Conservation (phyloP, 495 filamentous ascomycete species). For the Tuber umbilicatum region DNA sequence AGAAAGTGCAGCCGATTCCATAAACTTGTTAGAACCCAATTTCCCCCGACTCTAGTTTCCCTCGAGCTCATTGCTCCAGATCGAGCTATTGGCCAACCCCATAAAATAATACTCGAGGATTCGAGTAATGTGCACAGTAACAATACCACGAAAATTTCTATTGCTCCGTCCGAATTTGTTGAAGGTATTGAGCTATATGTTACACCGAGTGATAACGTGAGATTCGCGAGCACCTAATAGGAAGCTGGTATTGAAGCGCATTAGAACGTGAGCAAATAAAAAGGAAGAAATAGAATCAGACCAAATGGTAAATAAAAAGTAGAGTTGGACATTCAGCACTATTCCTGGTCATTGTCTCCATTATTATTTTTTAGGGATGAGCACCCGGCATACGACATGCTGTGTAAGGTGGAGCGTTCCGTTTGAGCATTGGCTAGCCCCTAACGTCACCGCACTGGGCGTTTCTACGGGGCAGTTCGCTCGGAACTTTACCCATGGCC, state of each 20-base stretch:
- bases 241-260: not conserved
- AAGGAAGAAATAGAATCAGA: not conserved
- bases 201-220: slow-evolving; percentile 6
- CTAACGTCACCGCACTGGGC: not conserved
- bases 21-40: not conserved
- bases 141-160: not conserved
- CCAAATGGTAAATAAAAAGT: not conserved
- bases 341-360: not conserved
- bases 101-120: not conserved
- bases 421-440: not conserved
- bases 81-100: not conserved
- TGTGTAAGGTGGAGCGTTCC: not conserved
- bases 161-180: not conserved
- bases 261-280: not conserved
- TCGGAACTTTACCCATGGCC: not conserved
- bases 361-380: not conserved
- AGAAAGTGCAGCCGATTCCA: not conserved
- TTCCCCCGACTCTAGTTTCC: not conserved
- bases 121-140: not conserved
- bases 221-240: not conserved
- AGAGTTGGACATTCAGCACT: not conserved
- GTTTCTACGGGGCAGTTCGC: not conserved
- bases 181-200: not conserved
- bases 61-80: not conserved
- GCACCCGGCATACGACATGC: not conserved